Percentiles rank a stretch among this genome's conserved stretches.
These are phyloP conservation scores for Parietaria judaica DNA, from an alignment of 306 rosid genomes.

Conservation along the genomic window DNA sequence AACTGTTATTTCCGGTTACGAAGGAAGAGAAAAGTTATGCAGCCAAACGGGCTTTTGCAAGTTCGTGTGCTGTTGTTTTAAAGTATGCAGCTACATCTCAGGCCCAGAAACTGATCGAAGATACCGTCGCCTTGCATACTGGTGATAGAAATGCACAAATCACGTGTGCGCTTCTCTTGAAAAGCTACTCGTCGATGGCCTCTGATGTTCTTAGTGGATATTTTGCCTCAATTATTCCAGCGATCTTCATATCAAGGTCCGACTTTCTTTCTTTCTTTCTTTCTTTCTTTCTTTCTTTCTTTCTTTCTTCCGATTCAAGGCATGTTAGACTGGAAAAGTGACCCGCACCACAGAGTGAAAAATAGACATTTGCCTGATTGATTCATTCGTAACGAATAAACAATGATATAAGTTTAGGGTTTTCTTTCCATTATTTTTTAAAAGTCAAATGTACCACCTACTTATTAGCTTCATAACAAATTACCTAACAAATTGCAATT, in stretches of 20 bases:
- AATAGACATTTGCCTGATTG: no score
- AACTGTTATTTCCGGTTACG: conserved; percentile 75
- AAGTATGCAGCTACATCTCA: conserved; percentile 51
- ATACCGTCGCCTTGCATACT: conserved; percentile 62
- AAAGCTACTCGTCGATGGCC: conserved; percentile 73
- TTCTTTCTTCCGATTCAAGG: conserved; percentile 5
- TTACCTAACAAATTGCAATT: no score
- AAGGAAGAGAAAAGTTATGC: conserved; percentile 73
- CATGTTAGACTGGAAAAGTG: no score
- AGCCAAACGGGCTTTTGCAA: conserved; percentile 87
- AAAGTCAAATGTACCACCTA: no score
- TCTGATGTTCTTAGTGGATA: conserved; percentile 77
- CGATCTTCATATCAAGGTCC: conserved; percentile 80
- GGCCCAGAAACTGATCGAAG: conserved; percentile 77
- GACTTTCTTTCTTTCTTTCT: conserved; percentile 24
- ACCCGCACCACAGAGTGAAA: no score
- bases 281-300: conserved; percentile 20
- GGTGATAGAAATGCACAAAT: conserved; percentile 80
- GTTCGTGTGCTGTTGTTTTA: conserved; percentile 67
- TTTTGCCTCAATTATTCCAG: conserved; percentile 58
- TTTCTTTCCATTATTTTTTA: no score
- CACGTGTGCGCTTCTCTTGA: conserved; percentile 73
- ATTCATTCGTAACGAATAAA: no score
- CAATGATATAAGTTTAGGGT: no score
- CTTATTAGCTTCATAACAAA: no score